Percentiles rank a stretch among this genome's conserved stretches.
These are phyloP conservation scores for Chenopodium formosanum DNA, from an alignment of 148 eudicot genomes.

Conservation along the genomic window DNA sequence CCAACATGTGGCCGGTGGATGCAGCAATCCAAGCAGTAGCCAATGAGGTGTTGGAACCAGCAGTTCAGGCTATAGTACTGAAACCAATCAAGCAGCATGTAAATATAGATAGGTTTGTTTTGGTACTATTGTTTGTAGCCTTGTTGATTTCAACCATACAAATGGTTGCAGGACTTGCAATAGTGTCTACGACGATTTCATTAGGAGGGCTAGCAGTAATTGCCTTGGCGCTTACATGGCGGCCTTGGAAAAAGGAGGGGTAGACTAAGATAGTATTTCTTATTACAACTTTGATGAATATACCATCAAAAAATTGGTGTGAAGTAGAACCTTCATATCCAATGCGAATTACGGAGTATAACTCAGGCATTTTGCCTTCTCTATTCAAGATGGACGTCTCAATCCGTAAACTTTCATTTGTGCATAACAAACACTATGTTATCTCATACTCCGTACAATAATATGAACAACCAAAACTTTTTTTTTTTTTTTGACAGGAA, in stretches of 20 bases:
- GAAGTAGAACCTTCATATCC: no score
- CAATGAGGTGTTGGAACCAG: conserved; percentile 14
- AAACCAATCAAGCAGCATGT: conserved; percentile 5
- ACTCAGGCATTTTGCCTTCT: no score
- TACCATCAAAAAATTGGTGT: no score
- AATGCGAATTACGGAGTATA: no score
- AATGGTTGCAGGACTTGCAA: not conserved
- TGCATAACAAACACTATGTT: no score
- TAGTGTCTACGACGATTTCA: conserved; percentile 1
- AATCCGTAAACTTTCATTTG: no score
- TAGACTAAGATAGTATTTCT: not conserved
- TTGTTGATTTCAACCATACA: not conserved
- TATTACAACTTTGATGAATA: no score
- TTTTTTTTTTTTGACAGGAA: no score
- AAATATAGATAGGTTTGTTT: not conserved
- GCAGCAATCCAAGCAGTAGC: conserved; percentile 18
- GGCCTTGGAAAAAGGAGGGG: not conserved
- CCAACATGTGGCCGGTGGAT: conserved; percentile 21
- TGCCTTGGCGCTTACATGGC: conserved; percentile 10
- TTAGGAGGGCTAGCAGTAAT: not conserved
- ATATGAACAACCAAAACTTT: no score
- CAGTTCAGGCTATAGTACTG: conserved; percentile 9
- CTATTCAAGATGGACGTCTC: no score
- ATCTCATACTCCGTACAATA: no score
- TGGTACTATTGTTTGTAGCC: not conserved